These are phyloP conservation scores for Lactarius pseudohatsudake DNA, from an alignment of 768 basidiomycete genomes.

Conservation along the genomic window DNA sequence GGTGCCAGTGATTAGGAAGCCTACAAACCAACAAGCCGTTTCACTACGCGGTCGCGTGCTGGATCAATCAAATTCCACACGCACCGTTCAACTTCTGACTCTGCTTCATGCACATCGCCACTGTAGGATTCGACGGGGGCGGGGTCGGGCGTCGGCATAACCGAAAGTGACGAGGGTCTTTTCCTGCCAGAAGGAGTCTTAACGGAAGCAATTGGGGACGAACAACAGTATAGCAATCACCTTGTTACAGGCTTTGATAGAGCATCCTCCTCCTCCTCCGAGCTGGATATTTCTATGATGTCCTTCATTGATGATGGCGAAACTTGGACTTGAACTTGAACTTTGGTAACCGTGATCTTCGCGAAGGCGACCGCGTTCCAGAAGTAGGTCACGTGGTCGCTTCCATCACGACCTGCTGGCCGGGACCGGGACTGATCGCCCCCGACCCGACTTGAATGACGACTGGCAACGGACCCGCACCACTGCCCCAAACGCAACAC, in stretches of 20 bases:
- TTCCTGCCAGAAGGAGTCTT: slow-evolving; percentile 4
- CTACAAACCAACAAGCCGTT: background rate
- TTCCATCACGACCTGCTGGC: background rate
- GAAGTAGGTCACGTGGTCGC: background rate
- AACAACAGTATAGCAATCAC: background rate
- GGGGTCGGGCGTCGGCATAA: background rate
- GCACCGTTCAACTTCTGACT: slow-evolving; percentile 21
- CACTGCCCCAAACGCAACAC: slow-evolving; percentile 36
- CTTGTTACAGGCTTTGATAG: background rate
- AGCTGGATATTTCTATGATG: slow-evolving; percentile 19
- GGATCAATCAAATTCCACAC: background rate
- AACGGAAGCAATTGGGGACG: background rate
- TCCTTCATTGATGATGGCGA: background rate
- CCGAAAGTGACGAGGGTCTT: slow-evolving; percentile 17
- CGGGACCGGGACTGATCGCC: background rate
- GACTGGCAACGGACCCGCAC: background rate
- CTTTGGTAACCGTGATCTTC: background rate
- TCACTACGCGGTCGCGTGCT: background rate
- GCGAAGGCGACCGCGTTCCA: background rate
- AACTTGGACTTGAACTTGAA: background rate
- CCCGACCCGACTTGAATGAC: background rate
- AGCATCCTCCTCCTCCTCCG: slow-evolving; percentile 9
- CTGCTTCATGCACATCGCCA: background rate
- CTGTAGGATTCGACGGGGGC: background rate
- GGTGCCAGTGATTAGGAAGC: background rate